Conservation (phyloP, 768 basidiomycete genomes). For the Gloeophyllum trabeum region DNA sequence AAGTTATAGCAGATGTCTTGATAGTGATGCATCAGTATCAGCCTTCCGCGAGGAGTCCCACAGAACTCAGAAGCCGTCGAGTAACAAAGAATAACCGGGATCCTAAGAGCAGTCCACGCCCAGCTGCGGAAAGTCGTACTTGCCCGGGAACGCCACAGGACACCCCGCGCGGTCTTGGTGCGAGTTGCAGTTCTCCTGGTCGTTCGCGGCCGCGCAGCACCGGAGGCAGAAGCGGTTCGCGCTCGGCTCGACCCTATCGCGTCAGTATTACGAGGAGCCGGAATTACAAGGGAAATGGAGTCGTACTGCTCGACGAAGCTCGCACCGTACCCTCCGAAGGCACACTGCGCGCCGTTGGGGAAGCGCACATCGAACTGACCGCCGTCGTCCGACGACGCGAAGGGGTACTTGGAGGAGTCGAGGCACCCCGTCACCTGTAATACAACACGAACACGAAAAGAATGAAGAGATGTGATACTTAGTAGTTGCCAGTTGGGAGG, state of each 20-base stretch:
- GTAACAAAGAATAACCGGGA: background rate
- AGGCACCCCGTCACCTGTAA: slow-evolving; percentile 29
- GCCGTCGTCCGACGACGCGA: slow-evolving; percentile 23
- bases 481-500: no score
- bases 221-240: slow-evolving; percentile 35
- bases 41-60: no score
- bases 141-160: slow-evolving; percentile 29
- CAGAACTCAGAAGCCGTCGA: no score
- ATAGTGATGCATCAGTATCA: no score
- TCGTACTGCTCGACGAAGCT: slow-evolving; percentile 41
- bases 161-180: slow-evolving; percentile 35
- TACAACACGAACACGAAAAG: no score
- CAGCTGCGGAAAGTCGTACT: slow-evolving; percentile 28
- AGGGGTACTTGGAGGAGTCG: slow-evolving; percentile 19
- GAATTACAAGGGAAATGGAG: background rate
- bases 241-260: slow-evolving; percentile 31
- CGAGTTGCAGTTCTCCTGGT: slow-evolving; percentile 40
- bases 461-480: no score
- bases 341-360: slow-evolving; percentile 42
- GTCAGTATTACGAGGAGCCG: background rate
- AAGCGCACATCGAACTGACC: slow-evolving; percentile 40
- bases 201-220: slow-evolving; percentile 28
- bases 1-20: no score
- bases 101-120: slow-evolving; percentile 21
- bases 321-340: slow-evolving; percentile 36